These are phyloP conservation scores for Inonotus hispidus DNA, from an alignment of 1,284 basidiomycete genomes.

Conservation along the genomic window DNA sequence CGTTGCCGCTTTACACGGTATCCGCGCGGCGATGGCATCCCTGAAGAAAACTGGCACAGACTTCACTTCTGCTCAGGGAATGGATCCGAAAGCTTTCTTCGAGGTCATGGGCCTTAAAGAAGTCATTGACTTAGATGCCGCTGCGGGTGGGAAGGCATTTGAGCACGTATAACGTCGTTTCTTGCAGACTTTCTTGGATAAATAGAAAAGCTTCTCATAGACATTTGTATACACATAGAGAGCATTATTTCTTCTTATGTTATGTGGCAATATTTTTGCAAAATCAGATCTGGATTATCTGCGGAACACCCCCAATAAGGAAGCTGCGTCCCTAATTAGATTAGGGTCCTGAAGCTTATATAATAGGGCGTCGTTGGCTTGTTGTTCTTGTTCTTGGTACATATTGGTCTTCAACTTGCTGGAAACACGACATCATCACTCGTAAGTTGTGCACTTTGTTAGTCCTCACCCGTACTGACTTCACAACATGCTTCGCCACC, in stretches of 20 bases:
- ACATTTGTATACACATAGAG: neutral
- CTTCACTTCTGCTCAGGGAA: constrained; percentile 59
- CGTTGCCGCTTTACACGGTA: constrained; percentile 67
- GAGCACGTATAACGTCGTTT: constrained; percentile 33
- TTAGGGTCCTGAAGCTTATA: neutral
- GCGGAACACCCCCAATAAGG: neutral
- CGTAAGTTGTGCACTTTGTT: neutral
- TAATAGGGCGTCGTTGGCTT: neutral
- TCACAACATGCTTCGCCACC: too few relatives aligned
- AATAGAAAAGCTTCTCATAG: neutral
- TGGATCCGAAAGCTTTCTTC: constrained; percentile 74
- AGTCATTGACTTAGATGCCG: constrained; percentile 50
- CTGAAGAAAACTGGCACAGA: constrained; percentile 74
- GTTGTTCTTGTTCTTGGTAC: too few relatives aligned
- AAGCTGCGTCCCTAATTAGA: too few relatives aligned
- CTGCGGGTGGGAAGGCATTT: constrained; percentile 57
- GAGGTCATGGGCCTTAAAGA: constrained; percentile 64
- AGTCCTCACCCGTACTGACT: neutral
- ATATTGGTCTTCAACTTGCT: neutral
- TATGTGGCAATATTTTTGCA: neutral
- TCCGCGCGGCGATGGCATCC: constrained; percentile 66
- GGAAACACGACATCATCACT: neutral
- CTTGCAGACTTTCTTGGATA: neutral
- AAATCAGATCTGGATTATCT: neutral
- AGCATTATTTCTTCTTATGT: neutral